Percentiles rank a stretch among this genome's conserved stretches.
Evolutionary conservation across 345 rosid species (phyloP).

Genomic region (Citrus glauca): DNA sequence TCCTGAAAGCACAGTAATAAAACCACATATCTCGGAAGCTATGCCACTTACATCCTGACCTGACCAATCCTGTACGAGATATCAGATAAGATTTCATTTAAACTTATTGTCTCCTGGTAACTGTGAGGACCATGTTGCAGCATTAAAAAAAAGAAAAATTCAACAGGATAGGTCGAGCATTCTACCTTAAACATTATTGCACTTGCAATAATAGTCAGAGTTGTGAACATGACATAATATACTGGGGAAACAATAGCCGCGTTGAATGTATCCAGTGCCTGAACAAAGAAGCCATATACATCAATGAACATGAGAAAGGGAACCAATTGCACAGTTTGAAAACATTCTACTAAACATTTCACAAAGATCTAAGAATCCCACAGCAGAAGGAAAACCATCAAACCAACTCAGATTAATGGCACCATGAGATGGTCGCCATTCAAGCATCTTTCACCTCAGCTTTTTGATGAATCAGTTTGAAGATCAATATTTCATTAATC

Average conservation of each 20-base stretch:
- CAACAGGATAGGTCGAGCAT: neutral
- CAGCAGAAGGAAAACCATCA: neutral
- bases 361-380: neutral
- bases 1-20: constrained; percentile 83
- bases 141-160: constrained; percentile 2
- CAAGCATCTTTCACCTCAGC: neutral
- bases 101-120: neutral
- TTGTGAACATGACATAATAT: constrained; percentile 89
- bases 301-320: neutral
- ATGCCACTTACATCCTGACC: constrained; percentile 72
- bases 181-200: constrained; percentile 86
- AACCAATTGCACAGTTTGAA: neutral
- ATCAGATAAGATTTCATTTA: constrained; percentile 5
- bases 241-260: constrained; percentile 92
- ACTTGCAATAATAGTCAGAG: constrained; percentile 79
- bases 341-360: neutral
- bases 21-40: constrained; percentile 89
- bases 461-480: neutral
- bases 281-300: constrained; percentile 3
- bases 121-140: neutral
- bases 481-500: neutral
- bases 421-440: neutral
- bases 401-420: constrained; percentile 1
- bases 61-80: constrained; percentile 68
- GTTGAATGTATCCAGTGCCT: constrained; percentile 86